Percentiles rank a stretch among this genome's conserved stretches.
phyloP scores from a whole-genome alignment of 306 rosid genomes.

The Sechiopsis laciniata region DNA sequence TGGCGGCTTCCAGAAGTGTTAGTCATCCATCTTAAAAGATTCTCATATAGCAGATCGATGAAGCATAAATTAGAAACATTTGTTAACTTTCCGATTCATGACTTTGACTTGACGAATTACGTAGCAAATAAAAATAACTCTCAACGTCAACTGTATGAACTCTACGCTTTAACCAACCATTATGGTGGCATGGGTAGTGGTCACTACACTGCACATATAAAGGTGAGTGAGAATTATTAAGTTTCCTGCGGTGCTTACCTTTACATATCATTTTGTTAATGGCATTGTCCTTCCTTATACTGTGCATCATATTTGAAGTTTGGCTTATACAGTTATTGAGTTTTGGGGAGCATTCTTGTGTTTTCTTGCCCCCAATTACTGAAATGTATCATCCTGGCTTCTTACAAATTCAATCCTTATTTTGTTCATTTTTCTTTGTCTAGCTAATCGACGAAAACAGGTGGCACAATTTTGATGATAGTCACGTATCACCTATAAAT shows the following conservation, averaged over 20 bases:
- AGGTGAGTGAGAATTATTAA: constrained; percentile 41
- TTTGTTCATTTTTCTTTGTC: constrained; percentile 24
- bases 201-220: constrained; percentile 93
- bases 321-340: neutral
- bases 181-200: constrained; percentile 99
- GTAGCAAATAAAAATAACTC: constrained; percentile 80
- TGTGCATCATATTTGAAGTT: neutral
- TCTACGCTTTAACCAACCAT: constrained; percentile 88
- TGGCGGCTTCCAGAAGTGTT: constrained; percentile 98
- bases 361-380: neutral
- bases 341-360: neutral
- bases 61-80: constrained; percentile 93
- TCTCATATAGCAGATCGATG: constrained; percentile 97
- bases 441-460: constrained; percentile 86
- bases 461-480: constrained; percentile 94
- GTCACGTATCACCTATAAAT: constrained; percentile 73
- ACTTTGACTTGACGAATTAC: constrained; percentile 80
- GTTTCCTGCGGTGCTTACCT: neutral
- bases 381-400: neutral
- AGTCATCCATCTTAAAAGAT: constrained; percentile 92
- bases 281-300: neutral
- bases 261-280: neutral
- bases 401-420: constrained; percentile 4
- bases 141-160: constrained; percentile 67
- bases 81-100: constrained; percentile 89